Evolutionary conservation across 176 grass and related monocot genomes (phyloP).

Genomic region (Panicum miliaceum): DNA sequence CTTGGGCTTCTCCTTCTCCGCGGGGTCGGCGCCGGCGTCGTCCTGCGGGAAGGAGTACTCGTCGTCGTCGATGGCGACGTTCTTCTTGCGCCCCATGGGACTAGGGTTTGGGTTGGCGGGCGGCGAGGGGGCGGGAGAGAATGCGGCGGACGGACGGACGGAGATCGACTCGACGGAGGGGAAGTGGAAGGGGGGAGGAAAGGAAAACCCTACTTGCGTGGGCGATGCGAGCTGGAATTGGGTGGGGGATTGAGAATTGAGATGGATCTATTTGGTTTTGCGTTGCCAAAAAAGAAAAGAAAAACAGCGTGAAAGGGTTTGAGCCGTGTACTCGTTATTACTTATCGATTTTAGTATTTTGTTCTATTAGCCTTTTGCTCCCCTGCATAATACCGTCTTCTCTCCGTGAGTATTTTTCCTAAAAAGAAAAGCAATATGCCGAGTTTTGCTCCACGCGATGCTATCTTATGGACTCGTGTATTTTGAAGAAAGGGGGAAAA

Average conservation of each 20-base stretch:
- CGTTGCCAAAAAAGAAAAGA: neutral
- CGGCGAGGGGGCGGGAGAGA: neutral
- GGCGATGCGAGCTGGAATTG: neutral
- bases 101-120: constrained; percentile 28
- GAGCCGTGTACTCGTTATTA: neutral
- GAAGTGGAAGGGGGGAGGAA: constrained; percentile 1
- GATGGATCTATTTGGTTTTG: neutral
- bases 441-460: no score
- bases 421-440: neutral
- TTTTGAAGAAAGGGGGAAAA: no score
- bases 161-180: constrained; percentile 27
- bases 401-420: neutral
- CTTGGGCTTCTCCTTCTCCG: constrained; percentile 54
- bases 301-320: neutral
- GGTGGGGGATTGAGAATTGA: neutral
- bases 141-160: constrained; percentile 34
- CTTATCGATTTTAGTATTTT: neutral
- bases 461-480: no score
- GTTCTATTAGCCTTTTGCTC: neutral
- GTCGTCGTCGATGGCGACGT: constrained; percentile 82
- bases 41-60: constrained; percentile 88
- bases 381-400: neutral
- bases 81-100: constrained; percentile 94
- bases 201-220: constrained; percentile 42
- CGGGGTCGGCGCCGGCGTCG: constrained; percentile 44